Percentiles rank a stretch among this genome's conserved stretches.
Conservation (phyloP, 2,329 filamentous ascomycete species). For the Sporothrix brunneoviolacea region DNA sequence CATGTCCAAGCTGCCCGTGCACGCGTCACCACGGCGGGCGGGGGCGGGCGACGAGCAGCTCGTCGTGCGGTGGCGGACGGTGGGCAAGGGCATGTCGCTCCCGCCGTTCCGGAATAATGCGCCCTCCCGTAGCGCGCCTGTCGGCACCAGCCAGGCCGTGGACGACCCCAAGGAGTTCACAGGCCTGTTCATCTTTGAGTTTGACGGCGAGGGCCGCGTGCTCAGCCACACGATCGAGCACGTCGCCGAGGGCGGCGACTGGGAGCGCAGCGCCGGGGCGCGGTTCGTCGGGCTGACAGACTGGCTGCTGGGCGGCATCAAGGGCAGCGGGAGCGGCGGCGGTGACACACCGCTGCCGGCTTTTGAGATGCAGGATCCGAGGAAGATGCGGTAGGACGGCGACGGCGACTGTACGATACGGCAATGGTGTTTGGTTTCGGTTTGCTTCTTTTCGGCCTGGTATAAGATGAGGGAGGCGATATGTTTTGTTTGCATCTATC, state of each 20-base stretch:
- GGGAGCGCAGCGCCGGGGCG: slow-evolving; percentile 72
- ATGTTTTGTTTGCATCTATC: too few species aligned
- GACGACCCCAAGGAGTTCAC: slow-evolving; percentile 62
- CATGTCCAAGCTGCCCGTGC: slow-evolving; percentile 56
- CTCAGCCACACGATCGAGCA: slow-evolving; percentile 90
- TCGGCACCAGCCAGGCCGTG: slow-evolving; percentile 22
- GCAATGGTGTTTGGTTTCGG: too few species aligned
- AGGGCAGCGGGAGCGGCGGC: slow-evolving; percentile 25
- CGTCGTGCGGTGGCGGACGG: slow-evolving; percentile 82
- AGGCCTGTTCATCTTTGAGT: slow-evolving; percentile 91
- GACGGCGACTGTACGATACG: not conserved
- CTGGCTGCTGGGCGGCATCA: slow-evolving; percentile 80
- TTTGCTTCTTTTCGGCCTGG: too few species aligned
- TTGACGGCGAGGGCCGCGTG: slow-evolving; percentile 79
- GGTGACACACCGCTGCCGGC: slow-evolving; percentile 18
- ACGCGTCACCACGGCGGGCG: slow-evolving; percentile 25
- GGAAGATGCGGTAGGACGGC: slow-evolving; percentile 11
- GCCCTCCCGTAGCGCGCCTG: too few species aligned
- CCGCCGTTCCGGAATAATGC: too few species aligned
- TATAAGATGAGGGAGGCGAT: too few species aligned
- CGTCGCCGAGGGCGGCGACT: slow-evolving; percentile 73
- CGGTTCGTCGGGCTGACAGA: slow-evolving; percentile 89
- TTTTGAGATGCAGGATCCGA: slow-evolving; percentile 15
- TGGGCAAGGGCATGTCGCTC: slow-evolving; percentile 26
- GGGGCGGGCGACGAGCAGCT: slow-evolving; percentile 67